These are phyloP conservation scores for Parafenestella ontariensis DNA, from an alignment of 2,329 filamentous ascomycete genomes.

Conservation along the genomic window DNA sequence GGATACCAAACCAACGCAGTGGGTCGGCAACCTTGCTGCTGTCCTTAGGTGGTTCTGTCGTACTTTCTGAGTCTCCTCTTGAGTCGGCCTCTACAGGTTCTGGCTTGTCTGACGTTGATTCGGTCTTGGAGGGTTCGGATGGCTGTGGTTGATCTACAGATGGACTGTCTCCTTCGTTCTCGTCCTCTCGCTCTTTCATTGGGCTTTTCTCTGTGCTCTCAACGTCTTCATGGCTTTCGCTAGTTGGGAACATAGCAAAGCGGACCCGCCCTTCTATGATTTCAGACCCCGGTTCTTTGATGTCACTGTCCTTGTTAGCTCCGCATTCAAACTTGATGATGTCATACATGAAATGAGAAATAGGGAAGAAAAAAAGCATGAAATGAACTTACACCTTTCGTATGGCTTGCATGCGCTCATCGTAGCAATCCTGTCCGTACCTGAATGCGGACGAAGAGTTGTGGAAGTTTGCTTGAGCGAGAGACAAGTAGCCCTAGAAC, in stretches of 20 bases:
- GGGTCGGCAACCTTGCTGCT: slow-evolving; percentile 56
- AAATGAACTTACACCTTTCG: slow-evolving; percentile 53
- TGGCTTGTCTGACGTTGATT: background rate
- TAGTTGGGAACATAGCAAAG: background rate
- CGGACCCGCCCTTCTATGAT: background rate
- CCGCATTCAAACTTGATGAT: background rate
- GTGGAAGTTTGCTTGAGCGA: slow-evolving; percentile 79
- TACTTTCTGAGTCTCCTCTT: background rate
- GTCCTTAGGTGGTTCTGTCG: background rate
- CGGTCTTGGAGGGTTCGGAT: background rate
- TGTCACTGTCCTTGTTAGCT: background rate
- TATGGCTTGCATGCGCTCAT: slow-evolving; percentile 73
- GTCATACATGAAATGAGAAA: background rate
- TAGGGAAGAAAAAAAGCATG: background rate
- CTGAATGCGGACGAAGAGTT: slow-evolving; percentile 67
- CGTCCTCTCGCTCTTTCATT: background rate
- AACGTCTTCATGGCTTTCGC: background rate
- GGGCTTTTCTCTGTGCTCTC: background rate
- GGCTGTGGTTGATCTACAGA: background rate
- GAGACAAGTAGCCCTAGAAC: slow-evolving; percentile 55
- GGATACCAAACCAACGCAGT: slow-evolving; percentile 62
- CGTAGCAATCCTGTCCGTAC: slow-evolving; percentile 75
- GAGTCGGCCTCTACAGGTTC: background rate
- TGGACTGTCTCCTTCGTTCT: background rate
- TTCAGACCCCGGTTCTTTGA: background rate